Evolutionary conservation across 371 early-diverging fungal species (phyloP).

Genomic region (Syncephalastrum sp.): DNA sequence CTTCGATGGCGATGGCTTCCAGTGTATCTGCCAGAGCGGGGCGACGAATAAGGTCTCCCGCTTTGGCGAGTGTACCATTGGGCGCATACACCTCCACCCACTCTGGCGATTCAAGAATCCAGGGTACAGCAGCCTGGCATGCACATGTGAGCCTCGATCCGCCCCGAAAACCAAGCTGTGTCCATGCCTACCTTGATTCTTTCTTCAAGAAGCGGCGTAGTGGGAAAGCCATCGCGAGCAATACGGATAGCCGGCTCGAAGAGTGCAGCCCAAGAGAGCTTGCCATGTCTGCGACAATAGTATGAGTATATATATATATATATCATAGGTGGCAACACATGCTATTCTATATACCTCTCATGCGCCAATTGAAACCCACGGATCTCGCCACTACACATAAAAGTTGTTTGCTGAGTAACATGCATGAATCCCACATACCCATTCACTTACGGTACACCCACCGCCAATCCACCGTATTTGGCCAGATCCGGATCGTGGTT

Average conservation of each 20-base stretch:
- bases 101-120: conserved; percentile 39
- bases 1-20: conserved; percentile 76
- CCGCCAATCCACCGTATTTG: conserved; percentile 76
- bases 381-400: conserved; percentile 72
- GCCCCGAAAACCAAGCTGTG: conserved; percentile 13
- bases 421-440: background rate
- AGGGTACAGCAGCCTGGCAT: background rate
- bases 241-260: conserved; percentile 83
- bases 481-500: conserved; percentile 59
- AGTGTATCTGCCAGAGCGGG: conserved; percentile 81
- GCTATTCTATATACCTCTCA: conserved; percentile 17
- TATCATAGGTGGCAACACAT: background rate
- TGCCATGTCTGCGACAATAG: conserved; percentile 59
- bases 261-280: conserved; percentile 83
- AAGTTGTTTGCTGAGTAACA: background rate
- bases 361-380: conserved; percentile 87
- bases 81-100: conserved; percentile 66
- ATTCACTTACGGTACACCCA: conserved; percentile 81
- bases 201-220: conserved; percentile 55
- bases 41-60: conserved; percentile 78
- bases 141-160: conserved; percentile 6
- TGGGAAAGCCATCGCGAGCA: conserved; percentile 78
- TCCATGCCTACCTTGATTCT: conserved; percentile 40
- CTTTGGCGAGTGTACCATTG: conserved; percentile 57
- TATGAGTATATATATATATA: background rate